Base-by-base conservation (phyloP, 2,329 filamentous ascomycete genomes). In the Ophiosphaerella herpotricha region DNA sequence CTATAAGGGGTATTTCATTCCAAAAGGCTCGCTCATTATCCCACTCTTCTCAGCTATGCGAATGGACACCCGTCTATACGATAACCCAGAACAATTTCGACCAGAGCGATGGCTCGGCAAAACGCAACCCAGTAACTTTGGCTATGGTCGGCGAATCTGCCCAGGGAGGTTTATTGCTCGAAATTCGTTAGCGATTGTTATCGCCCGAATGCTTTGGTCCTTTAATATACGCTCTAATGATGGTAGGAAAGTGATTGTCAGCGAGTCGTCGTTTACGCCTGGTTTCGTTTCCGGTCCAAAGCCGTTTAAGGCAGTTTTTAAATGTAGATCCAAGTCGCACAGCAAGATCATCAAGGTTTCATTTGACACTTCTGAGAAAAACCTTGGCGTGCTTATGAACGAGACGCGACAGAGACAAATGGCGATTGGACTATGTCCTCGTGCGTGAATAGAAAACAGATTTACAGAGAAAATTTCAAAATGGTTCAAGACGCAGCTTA, bases 1-100 rank as follows among this genome's bases (percentile, higher is more conserved):
- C 2, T 81, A 79, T 54, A 71, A 72, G 24, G 78, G 78, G 3
- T 80, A 77, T 46, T 52, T 70, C 1, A 77, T 82, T n/a, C 78
- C 79, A 1, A 74, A 74, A 14, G 75, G 75, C 1, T 55, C 60
- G 0, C 46, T 48, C 1, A 44, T 81, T 0, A 43, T 75, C 4
- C 63, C 63, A 1, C 65, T 72, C n/a, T 65, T 69, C 26, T 67
- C 63, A 52, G 55, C 58, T 2, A 74, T 76, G 23, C 60, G 68
- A 14, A 63, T 64, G 32, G 66, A 75, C 34, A 43, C 57, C 1
- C 6, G 4, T 29, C 6, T 36, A 7, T 36, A 36, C 16, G 11
- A 11, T 8, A 36, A 36, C 8, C 11, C 34, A n/a, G 34, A 36
- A 11, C 11, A 36, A 14, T 36, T 36, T 14, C 34, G 13, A n/a